phyloP scores from a whole-genome alignment of 208 protist species.

The Crithidia bombi region DNA sequence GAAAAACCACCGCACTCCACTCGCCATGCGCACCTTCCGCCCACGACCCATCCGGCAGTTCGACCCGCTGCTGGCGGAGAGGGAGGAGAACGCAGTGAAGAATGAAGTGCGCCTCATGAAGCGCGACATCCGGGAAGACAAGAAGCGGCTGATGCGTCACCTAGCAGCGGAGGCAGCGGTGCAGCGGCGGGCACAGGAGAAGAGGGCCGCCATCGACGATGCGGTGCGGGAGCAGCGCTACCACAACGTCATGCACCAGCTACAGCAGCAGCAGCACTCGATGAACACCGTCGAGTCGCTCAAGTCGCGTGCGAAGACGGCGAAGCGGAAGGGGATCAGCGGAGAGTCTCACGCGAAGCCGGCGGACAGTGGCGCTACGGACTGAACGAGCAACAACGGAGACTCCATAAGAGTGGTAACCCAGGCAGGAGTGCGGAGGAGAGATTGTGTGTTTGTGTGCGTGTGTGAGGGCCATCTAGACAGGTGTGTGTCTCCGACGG shows the following conservation, averaged over 20 bases:
- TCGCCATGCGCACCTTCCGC: slow-evolving; percentile 86
- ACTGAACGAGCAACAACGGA: background rate
- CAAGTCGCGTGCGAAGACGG: slow-evolving; percentile 67
- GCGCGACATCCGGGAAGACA: slow-evolving; percentile 81
- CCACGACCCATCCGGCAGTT: slow-evolving; percentile 85
- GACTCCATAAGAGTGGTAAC: background rate
- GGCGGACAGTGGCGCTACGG: slow-evolving; percentile 18
- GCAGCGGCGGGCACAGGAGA: slow-evolving; percentile 71
- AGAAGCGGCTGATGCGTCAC: slow-evolving; percentile 85
- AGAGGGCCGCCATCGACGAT: slow-evolving; percentile 43
- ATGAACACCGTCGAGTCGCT: slow-evolving; percentile 88
- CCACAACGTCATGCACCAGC: slow-evolving; percentile 73
- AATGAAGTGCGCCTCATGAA: slow-evolving; percentile 71
- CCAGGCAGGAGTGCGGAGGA: background rate
- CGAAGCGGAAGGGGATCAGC: slow-evolving; percentile 65
- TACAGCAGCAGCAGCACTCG: slow-evolving; percentile 86
- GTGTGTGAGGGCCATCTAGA: too few species aligned
- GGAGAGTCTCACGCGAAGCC: slow-evolving; percentile 39
- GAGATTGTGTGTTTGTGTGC: background rate
- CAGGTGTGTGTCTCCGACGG: too few species aligned
- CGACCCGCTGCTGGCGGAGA: slow-evolving; percentile 76
- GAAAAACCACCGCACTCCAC: slow-evolving; percentile 59
- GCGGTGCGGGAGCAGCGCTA: slow-evolving; percentile 66
- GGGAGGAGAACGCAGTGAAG: slow-evolving; percentile 57
- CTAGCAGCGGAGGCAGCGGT: slow-evolving; percentile 82